Evolutionary conservation across 768 basidiomycete genomes (phyloP), one percentile per base, ranked within the genome.

Genomic region (Mycena leptocephala): DNA sequence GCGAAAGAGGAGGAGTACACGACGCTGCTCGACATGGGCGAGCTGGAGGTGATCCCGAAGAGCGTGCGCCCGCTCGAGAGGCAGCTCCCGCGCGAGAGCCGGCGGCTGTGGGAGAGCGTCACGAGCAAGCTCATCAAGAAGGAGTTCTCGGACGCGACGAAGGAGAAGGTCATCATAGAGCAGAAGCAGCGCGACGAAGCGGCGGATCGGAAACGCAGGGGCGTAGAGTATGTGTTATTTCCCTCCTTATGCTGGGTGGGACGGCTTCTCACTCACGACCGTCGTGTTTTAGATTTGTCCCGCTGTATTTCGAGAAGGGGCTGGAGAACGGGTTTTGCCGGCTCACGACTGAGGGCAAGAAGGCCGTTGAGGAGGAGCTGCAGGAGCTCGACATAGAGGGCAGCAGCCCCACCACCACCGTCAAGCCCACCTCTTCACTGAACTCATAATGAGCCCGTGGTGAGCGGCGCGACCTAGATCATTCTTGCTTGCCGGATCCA

Each of bases 171-270:
- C 66, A 84, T 85, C 6, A 98, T 99, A 70, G 98, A 99, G 86
- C 98, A 99, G 90, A 91, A 83, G 81, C 98, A 99, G 88, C 88
- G 98, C 64, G 97, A 99, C 74, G 91, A 93, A 37, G 95, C 97
- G 8, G 95, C 94, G 14, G 95, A 96, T 83, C 89, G 96, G 85
- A 97, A 96, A 88, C 90, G 89, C 83, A 94, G 92, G 72, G 95
- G 94, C 22, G 83, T 91, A 35, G 89, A 91, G 96, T 98, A 81
- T 88, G 96, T 94, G 8, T 53, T 16, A 18, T 37, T 35, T 43
- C 26, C 11, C 69, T 64, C 41, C n/a, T 65, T 24, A 53, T n/a
- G n/a, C n/a, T n/a, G n/a, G n/a, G n/a, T n/a, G n/a, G n/a, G n/a
- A n/a, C 69, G 48, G 8, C 48, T 39, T 1, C 41, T 28, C 55